Percentiles rank a stretch among this genome's conserved stretches.
These are phyloP conservation scores for Suillus occidentalis DNA, from an alignment of 768 basidiomycete genomes.

Conservation along the genomic window DNA sequence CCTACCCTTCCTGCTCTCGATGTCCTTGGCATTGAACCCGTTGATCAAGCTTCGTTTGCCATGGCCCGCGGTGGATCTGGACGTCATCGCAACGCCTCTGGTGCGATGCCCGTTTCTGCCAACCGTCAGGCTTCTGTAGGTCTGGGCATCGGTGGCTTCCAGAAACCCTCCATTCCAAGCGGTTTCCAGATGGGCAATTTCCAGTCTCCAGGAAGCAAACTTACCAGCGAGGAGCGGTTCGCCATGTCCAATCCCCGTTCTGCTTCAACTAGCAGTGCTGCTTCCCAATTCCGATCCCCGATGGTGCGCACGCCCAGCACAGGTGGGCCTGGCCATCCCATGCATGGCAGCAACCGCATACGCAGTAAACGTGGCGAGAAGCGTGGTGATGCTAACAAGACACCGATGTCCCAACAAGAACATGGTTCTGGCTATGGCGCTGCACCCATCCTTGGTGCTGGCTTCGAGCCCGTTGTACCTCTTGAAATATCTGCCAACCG, in stretches of 20 bases:
- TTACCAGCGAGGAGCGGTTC: conserved; percentile 73
- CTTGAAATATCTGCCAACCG: conserved; percentile 79
- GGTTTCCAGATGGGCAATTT: conserved; percentile 72
- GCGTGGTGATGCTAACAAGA: conserved; percentile 57
- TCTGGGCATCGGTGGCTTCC: conserved; percentile 40
- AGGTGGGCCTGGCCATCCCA: conserved; percentile 53
- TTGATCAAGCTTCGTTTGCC: conserved; percentile 49
- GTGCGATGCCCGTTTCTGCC: conserved; percentile 41
- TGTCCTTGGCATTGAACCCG: conserved; percentile 86
- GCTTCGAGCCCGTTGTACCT: conserved; percentile 71
- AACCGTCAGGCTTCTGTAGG: conserved; percentile 50
- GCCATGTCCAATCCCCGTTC: conserved; percentile 45
- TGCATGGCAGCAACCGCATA: conserved; percentile 49
- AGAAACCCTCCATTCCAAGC: conserved; percentile 31
- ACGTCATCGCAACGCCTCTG: conserved; percentile 50
- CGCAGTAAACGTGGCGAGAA: conserved; percentile 86
- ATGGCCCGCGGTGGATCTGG: conserved; percentile 68
- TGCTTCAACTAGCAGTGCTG: conserved; percentile 53
- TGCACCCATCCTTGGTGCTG: conserved; percentile 27
- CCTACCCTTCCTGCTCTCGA: conserved; percentile 86
- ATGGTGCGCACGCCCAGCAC: conserved; percentile 74
- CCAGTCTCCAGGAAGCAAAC: conserved; percentile 50
- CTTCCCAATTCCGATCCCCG: conserved; percentile 50
- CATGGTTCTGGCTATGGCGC: conserved; percentile 38
- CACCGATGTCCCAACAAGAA: conserved; percentile 35